Conservation (phyloP, 768 basidiomycete genomes). For the Kwoniella bestiolae region DNA sequence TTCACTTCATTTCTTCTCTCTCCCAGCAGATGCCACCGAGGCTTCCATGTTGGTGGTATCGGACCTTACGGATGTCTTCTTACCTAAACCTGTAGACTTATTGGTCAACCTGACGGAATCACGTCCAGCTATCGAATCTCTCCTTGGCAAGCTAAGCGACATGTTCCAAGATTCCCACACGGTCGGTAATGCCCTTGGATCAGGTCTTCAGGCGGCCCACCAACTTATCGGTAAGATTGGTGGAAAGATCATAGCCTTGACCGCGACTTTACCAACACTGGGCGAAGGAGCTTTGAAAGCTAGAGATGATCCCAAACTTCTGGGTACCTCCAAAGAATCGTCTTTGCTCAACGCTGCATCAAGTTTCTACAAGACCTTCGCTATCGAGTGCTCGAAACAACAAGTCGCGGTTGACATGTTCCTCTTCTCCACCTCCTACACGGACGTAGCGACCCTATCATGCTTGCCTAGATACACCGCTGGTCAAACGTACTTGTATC, state of each 20-base stretch:
- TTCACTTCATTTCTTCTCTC: constrained; percentile 94
- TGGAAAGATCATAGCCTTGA: constrained; percentile 87
- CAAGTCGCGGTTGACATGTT: constrained; percentile 99
- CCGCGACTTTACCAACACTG: constrained; percentile 80
- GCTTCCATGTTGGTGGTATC: constrained; percentile 96
- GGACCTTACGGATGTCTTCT: constrained; percentile 94
- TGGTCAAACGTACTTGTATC: constrained; percentile 97
- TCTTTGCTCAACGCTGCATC: constrained; percentile 88
- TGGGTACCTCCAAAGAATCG: constrained; percentile 96
- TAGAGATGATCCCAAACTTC: constrained; percentile 91
- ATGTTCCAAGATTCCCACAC: constrained; percentile 98
- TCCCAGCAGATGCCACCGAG: constrained; percentile 68
- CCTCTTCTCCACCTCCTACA: constrained; percentile 89
- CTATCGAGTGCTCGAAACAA: constrained; percentile 94
- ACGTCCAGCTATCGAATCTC: constrained; percentile 73
- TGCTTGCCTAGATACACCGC: constrained; percentile 96
- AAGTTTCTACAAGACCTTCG: constrained; percentile 96
- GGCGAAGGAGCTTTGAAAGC: constrained; percentile 93
- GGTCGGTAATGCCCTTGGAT: constrained; percentile 90
- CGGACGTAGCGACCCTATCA: constrained; percentile 87
- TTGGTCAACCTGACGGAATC: constrained; percentile 91
- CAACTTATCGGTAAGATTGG: constrained; percentile 93
- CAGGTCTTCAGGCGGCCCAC: constrained; percentile 92
- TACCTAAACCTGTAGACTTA: constrained; percentile 95
- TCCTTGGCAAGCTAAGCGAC: constrained; percentile 82